Base-by-base conservation (phyloP, 139 green algal species). In the Microglena sp. region DNA sequence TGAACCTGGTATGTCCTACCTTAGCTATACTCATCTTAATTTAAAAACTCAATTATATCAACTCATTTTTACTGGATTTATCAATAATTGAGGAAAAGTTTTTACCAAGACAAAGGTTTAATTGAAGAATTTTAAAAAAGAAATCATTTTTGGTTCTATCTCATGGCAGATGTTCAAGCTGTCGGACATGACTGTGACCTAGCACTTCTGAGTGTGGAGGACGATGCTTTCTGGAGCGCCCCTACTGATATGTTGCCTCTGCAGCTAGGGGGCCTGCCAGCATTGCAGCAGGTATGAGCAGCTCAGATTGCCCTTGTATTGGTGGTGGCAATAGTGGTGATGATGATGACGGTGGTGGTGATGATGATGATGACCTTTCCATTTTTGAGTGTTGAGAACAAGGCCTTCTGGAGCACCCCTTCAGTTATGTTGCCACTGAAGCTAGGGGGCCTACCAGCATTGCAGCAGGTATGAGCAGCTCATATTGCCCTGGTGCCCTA, bases 111-210 rank as follows among this genome's bases (percentile, higher is more conserved):
- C 18, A 18, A 24, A 53, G 7, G n/a, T 18, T 24, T 60, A 26
- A 26, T 28, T 8, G 8, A 46, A 11, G 40, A 46, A 46, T 8
- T n/a, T 8, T 8, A 11, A 46, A 8, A 46, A 8, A 11, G 8
- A 8, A 11, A 8, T 46, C 11, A 46, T n/a, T 8, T n/a, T 8
- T 11, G 8, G 40, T 11, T 11, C 40, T n/a, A n/a, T 46, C 8
- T 46, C 40, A 46, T 46, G 40, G 60, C 85, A 62, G 62, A 80
- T 32, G 86, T 92, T n/a, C 72, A 84, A 29, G 79, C 75, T 3
- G 80, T 89, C 45, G 82, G 79, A 27, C 82, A 90, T 60, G 85
- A 89, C 69, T 79, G 81, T 45, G 82, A 88, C 67, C 71, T 88
- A 50, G 76, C 80, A 22, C 45, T 86, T 45, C 66, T 86, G 26